Conservation (phyloP, 1,284 basidiomycete genomes). For the Testicularia cyperi region DNA sequence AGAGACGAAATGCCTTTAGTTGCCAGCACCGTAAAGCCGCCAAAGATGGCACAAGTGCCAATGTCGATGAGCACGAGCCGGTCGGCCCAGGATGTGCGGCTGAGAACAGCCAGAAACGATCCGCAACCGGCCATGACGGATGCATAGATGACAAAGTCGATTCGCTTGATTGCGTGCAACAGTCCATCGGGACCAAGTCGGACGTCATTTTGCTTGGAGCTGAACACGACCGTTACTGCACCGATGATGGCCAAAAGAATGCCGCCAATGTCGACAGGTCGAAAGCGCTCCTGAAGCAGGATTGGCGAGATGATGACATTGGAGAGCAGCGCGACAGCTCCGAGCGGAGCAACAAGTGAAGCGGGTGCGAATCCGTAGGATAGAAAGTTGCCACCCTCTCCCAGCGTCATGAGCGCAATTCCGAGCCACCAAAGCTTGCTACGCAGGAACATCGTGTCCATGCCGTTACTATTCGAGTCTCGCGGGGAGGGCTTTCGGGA, state of each 20-base stretch:
- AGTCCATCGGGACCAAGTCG: slow-evolving; percentile 43
- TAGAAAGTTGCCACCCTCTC: slow-evolving; percentile 83
- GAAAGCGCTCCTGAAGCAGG: slow-evolving; percentile 65
- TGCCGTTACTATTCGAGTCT: slow-evolving; percentile 11
- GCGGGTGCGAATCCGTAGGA: slow-evolving; percentile 85
- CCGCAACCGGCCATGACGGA: slow-evolving; percentile 21
- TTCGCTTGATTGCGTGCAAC: slow-evolving; percentile 39
- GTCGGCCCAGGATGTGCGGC: slow-evolving; percentile 69
- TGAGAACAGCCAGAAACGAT: slow-evolving; percentile 25
- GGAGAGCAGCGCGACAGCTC: slow-evolving; percentile 79
- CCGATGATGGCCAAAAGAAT: slow-evolving; percentile 53
- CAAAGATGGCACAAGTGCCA: slow-evolving; percentile 82
- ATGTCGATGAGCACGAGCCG: slow-evolving; percentile 81
- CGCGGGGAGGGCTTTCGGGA: not conserved
- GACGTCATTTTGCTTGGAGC: slow-evolving; percentile 65
- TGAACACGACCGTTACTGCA: slow-evolving; percentile 72
- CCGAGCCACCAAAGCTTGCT: slow-evolving; percentile 86
- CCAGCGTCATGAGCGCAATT: slow-evolving; percentile 82
- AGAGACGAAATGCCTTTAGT: slow-evolving; percentile 90
- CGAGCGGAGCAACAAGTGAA: slow-evolving; percentile 89
- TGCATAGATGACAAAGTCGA: slow-evolving; percentile 52
- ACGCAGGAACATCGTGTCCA: slow-evolving; percentile 45
- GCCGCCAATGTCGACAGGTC: slow-evolving; percentile 80
- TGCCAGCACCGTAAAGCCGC: slow-evolving; percentile 77
- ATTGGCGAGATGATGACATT: slow-evolving; percentile 92